A percentile compares a stretch with the other conserved stretches of the same genome.
Evolutionary conservation across 1,284 basidiomycete species (phyloP).

Genomic region (Microbotryomycetes sp.): DNA sequence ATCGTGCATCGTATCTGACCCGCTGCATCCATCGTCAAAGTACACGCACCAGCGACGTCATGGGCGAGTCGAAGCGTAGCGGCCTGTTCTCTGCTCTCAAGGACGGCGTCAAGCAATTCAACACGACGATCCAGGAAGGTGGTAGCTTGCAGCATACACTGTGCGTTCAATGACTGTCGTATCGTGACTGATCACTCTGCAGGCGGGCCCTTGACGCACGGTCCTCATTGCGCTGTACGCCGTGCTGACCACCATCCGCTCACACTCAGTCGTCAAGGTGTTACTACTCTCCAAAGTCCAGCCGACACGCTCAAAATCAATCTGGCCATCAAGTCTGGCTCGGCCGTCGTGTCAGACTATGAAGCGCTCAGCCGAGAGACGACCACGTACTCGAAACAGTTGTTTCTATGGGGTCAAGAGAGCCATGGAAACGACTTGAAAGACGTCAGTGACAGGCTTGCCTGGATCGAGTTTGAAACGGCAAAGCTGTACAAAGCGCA

Average conservation of each 20-base stretch:
- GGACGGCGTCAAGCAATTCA: slow-evolving; percentile 3
- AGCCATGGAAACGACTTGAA: slow-evolving; percentile 30
- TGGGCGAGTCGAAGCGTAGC: not conserved
- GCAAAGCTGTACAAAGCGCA: slow-evolving; percentile 26
- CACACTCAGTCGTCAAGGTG: slow-evolving; percentile 8
- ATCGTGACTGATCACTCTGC: not conserved
- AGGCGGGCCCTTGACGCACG: not conserved
- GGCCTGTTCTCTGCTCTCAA: not conserved
- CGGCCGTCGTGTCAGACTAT: slow-evolving; percentile 24
- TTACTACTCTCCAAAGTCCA: slow-evolving; percentile 1
- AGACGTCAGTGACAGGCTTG: slow-evolving; percentile 32
- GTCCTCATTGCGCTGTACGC: no score
- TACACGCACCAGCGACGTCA: no score
- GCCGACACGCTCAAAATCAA: slow-evolving; percentile 31
- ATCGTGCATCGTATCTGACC: no score
- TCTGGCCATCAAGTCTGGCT: slow-evolving; percentile 30
- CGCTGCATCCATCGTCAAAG: no score
- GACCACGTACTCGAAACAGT: slow-evolving; percentile 16
- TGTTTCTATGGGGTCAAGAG: slow-evolving; percentile 30
- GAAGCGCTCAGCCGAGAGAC: slow-evolving; percentile 23
- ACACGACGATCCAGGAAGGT: slow-evolving; percentile 1
- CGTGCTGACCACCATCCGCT: not conserved
- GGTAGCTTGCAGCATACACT: slow-evolving; percentile 1
- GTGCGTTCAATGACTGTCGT: not conserved
- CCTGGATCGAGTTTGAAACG: slow-evolving; percentile 29